These are phyloP conservation scores for Pseudophaeomoniella oleicola DNA, from an alignment of 2,329 filamentous ascomycete species.

Conservation along the genomic window DNA sequence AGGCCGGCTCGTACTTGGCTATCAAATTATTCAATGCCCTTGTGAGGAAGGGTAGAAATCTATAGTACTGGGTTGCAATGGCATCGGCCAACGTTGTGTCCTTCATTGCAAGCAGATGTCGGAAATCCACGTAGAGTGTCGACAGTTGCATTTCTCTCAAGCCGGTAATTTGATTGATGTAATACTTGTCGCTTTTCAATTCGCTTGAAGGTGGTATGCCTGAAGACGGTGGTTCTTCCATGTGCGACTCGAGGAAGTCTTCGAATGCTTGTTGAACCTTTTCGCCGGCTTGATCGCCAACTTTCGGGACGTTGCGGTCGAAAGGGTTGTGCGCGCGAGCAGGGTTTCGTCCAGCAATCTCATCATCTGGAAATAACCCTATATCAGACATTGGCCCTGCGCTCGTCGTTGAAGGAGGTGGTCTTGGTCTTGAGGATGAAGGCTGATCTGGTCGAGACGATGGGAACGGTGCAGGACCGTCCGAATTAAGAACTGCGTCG, in stretches of 20 bases:
- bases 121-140: conserved; percentile 54
- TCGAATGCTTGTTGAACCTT: conserved; percentile 49
- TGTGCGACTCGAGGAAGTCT: conserved; percentile 46
- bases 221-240: conserved; percentile 42
- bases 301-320: conserved; percentile 39
- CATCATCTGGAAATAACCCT: conserved; percentile 46
- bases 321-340: conserved; percentile 33
- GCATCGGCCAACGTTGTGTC: conserved; percentile 58
- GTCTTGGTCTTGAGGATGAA: conserved; percentile 40
- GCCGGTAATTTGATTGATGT: conserved; percentile 51
- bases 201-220: conserved; percentile 38
- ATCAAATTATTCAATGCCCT: conserved; percentile 84
- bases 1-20: conserved; percentile 82
- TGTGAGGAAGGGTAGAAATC: conserved; percentile 83
- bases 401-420: conserved; percentile 31
- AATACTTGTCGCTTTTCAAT: conserved; percentile 47
- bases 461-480: conserved; percentile 20
- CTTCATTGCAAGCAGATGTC: conserved; percentile 69
- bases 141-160: conserved; percentile 47
- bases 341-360: conserved; percentile 34
- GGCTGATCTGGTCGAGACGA: conserved; percentile 22
- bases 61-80: conserved; percentile 83
- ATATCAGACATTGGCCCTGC: conserved; percentile 40
- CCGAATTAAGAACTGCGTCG: conserved; percentile 35
- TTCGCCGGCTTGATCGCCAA: conserved; percentile 47